Conservation (phyloP, 2,329 filamentous ascomycete genomes). For the Paraphaeosphaeria minitans region DNA sequence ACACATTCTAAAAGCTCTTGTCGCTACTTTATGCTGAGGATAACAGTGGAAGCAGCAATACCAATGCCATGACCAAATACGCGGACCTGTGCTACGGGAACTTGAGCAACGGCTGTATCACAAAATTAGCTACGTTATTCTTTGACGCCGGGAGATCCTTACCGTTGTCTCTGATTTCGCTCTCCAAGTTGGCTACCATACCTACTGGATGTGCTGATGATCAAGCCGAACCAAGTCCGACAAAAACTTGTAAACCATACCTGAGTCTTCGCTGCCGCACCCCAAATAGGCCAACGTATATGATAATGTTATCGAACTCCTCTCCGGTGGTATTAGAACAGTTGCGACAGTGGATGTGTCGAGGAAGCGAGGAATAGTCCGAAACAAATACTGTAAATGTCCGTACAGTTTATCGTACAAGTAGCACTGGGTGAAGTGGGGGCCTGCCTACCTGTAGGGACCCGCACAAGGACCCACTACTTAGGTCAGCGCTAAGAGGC, state of each 20-base stretch:
- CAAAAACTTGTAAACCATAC: constrained; percentile 16
- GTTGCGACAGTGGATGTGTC: constrained; percentile 67
- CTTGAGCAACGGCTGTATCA: constrained; percentile 13
- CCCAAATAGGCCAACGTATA: constrained; percentile 59
- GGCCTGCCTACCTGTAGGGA: too few relatives aligned
- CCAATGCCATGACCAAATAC: constrained; percentile 18
- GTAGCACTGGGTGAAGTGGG: too few relatives aligned
- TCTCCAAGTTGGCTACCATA: constrained; percentile 14
- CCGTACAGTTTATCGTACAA: too few relatives aligned
- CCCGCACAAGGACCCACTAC: too few relatives aligned
- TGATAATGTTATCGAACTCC: constrained; percentile 51
- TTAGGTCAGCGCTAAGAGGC: too few relatives aligned
- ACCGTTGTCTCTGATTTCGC: constrained; percentile 12
- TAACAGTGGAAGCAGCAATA: constrained; percentile 19
- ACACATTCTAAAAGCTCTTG: constrained; percentile 12
- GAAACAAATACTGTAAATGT: constrained; percentile 50
- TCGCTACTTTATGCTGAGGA: constrained; percentile 16
- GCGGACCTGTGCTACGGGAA: constrained; percentile 17
- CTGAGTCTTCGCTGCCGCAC: constrained; percentile 41
- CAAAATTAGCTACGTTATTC: not conserved
- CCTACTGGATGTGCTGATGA: constrained; percentile 10
- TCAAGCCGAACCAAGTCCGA: constrained; percentile 15
- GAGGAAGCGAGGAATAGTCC: constrained; percentile 64
- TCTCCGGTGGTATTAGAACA: constrained; percentile 59
- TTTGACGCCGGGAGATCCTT: not conserved